phyloP scores from a whole-genome alignment of 2,329 filamentous ascomycete species.

The Alternaria brassicicola region DNA sequence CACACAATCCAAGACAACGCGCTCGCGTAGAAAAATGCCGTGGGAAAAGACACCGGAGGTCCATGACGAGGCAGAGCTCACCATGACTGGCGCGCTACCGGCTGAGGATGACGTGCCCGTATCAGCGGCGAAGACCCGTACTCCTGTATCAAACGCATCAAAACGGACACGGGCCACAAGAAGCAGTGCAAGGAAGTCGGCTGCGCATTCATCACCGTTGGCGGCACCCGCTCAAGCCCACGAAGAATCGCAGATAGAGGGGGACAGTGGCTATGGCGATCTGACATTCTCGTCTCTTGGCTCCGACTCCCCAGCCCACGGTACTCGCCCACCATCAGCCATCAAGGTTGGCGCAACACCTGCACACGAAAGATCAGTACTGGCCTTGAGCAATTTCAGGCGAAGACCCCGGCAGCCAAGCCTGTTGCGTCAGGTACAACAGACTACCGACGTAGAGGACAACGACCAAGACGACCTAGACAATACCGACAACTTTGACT shows the following conservation, averaged over 20 bases:
- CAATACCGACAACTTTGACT: conserved; percentile 44
- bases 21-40: conserved; percentile 27
- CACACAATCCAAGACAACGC: conserved; percentile 32
- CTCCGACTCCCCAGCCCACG: conserved; percentile 44
- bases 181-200: conserved; percentile 26
- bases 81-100: conserved; percentile 48
- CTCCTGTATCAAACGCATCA: conserved; percentile 29
- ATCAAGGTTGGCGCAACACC: conserved; percentile 54
- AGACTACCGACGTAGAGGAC: conserved; percentile 54
- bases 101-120: conserved; percentile 10
- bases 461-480: conserved; percentile 54
- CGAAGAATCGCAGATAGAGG: conserved; percentile 19
- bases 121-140: conserved; percentile 19
- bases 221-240: conserved; percentile 8
- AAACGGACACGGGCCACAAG: conserved; percentile 24
- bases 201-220: conserved; percentile 17
- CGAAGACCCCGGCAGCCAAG: conserved; percentile 57
- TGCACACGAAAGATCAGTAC: conserved; percentile 53
- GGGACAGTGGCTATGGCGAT: conserved; percentile 42
- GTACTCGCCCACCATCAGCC: conserved; percentile 51
- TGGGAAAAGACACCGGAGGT: conserved; percentile 25
- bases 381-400: conserved; percentile 59
- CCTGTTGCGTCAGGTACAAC: conserved; percentile 57
- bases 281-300: conserved; percentile 43
- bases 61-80: conserved; percentile 32